Conservation (phyloP, 306 rosid species). For the Dryas octopetala region DNA sequence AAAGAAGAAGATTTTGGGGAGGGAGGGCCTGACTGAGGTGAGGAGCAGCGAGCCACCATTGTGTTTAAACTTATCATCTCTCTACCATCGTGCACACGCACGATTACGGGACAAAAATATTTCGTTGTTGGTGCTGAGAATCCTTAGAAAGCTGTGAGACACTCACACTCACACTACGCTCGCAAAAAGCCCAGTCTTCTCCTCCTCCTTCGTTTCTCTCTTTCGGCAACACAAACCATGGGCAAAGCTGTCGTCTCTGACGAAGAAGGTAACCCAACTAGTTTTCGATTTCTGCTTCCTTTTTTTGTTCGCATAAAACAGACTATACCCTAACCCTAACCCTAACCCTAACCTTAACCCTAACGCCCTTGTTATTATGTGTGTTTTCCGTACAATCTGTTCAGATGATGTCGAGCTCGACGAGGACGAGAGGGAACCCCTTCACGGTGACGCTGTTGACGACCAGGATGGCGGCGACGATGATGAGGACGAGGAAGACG, state of each 20-base stretch:
- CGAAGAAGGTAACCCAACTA: constrained; percentile 62
- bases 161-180: too few species aligned
- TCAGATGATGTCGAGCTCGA: constrained; percentile 78
- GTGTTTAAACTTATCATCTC: too few species aligned
- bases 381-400: neutral
- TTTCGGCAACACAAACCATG: constrained; percentile 19
- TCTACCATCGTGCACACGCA: too few species aligned
- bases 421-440: constrained; percentile 68
- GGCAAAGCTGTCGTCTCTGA: constrained; percentile 48
- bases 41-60: too few species aligned
- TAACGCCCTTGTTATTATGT: neutral
- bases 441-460: constrained; percentile 51
- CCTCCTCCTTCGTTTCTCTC: neutral
- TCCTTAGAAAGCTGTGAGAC: too few species aligned
- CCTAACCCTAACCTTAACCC: neutral
- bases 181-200: too few species aligned
- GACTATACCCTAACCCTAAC: neutral
- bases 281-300: neutral
- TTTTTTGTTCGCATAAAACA: neutral
- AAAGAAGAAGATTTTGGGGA: too few species aligned
- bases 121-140: too few species aligned
- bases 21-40: too few species aligned
- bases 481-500: constrained; percentile 85
- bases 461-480: constrained; percentile 62
- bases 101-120: too few species aligned